Evolutionary conservation across 306 rosid genomes (phyloP).

Genomic region (Heteromeles arbutifolia): DNA sequence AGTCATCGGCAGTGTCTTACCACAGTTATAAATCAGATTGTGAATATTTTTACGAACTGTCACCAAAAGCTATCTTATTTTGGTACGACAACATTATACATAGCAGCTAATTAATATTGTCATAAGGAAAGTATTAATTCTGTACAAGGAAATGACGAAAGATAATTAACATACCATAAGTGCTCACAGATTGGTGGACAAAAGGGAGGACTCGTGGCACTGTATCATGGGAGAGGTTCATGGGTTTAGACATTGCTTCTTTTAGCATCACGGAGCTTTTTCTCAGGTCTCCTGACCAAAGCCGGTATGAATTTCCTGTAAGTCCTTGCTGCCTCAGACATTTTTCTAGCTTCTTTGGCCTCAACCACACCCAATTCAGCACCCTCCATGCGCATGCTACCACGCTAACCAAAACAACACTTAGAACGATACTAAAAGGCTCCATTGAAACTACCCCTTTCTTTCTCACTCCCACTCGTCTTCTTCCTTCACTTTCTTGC

Average conservation of each 20-base stretch:
- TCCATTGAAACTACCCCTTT: neutral
- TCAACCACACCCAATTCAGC: slow-evolving; percentile 46
- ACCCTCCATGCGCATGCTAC: slow-evolving; percentile 28
- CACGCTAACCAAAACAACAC: neutral
- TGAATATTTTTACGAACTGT: too few relatives aligned
- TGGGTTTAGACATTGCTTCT: slow-evolving; percentile 34
- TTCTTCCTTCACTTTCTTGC: too few relatives aligned
- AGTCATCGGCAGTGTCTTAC: too few relatives aligned
- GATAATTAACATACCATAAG: slow-evolving; percentile 21
- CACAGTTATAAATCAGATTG: too few relatives aligned
- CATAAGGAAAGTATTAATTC: too few relatives aligned
- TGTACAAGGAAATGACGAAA: neutral
- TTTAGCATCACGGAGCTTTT: slow-evolving; percentile 8
- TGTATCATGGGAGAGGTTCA: slow-evolving; percentile 30
- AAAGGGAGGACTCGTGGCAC: slow-evolving; percentile 28
- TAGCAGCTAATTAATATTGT: too few relatives aligned
- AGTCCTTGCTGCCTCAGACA: slow-evolving; percentile 40
- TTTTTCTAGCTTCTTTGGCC: slow-evolving; percentile 46
- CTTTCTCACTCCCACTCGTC: too few relatives aligned
- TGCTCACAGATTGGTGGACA: slow-evolving; percentile 14
- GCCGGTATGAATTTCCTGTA: slow-evolving; percentile 33
- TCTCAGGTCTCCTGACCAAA: slow-evolving; percentile 29
- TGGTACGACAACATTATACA: too few relatives aligned
- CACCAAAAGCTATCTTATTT: too few relatives aligned
- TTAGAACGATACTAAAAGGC: neutral